Base-by-base conservation (phyloP, 805 yeast genomes). In the Wickerhamomyces pijperi region DNA sequence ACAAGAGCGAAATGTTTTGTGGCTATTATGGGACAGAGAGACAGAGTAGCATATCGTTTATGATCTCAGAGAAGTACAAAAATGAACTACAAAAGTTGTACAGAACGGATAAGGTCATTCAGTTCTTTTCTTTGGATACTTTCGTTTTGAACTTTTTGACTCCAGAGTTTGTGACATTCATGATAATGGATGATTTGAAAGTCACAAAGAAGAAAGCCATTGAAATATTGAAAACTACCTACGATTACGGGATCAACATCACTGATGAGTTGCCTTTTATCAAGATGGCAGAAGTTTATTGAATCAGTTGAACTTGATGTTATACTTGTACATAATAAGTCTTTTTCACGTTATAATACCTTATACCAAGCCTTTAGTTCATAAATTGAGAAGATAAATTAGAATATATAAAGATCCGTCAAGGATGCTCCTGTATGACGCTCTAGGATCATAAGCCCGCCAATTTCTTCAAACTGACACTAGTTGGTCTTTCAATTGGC, bases 401-500 rank as follows among this genome's bases (percentile, higher is more conserved):
- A n/a, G n/a, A n/a, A n/a, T n/a, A n/a, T n/a, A n/a, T n/a, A n/a
- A n/a, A n/a, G n/a, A n/a, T n/a, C n/a, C n/a, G n/a, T n/a, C n/a
- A n/a, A n/a, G n/a, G n/a, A n/a, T n/a, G n/a, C n/a, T n/a, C n/a
- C n/a, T n/a, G n/a, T n/a, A n/a, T n/a, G n/a, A n/a, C n/a, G n/a
- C n/a, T n/a, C n/a, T n/a, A n/a, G n/a, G n/a, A n/a, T 31, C 19
- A 31, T 4, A 31, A 31, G 12, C 19, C 28, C 16, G 46, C 33
- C 33, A 50, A 28, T 34, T 43, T 43, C 28, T 46, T 47, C 35
- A 51, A 19, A 3, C 51, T 47, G 28, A 49, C 42, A 42, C 54
- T 49, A 42, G 47, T 81, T 56, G 92, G 92, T 59, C 92, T 73
- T 64, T 82, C 92, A 48, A 82, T 79, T 40, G 92, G 86, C 60